These are phyloP conservation scores for Stenogyne calaminthoides DNA, from an alignment of 305 asterid species.

Conservation along the genomic window DNA sequence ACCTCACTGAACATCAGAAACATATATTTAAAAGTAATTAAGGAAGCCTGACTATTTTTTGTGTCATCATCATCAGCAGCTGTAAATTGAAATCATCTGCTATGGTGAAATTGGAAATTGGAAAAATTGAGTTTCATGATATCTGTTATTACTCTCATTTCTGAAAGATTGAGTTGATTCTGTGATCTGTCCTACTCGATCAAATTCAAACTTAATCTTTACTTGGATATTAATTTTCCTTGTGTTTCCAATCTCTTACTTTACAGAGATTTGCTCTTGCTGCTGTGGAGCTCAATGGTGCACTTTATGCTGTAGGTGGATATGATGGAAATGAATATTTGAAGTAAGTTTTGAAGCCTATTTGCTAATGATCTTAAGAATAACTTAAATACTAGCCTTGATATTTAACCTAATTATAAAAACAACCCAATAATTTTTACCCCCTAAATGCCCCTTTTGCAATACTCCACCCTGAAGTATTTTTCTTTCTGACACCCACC, in stretches of 20 bases:
- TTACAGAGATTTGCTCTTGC: constrained; percentile 74
- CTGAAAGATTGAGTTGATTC: background rate
- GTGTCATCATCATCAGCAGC: background rate
- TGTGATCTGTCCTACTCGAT: background rate
- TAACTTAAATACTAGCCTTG: background rate
- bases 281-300: constrained; percentile 77
- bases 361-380: background rate
- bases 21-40: background rate
- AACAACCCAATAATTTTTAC: background rate
- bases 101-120: background rate
- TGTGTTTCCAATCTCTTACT: constrained; percentile 16
- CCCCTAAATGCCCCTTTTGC: background rate
- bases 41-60: background rate
- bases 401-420: background rate
- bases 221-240: background rate
- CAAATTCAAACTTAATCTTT: background rate
- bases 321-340: constrained; percentile 63
- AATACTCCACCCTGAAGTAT: background rate
- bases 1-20: background rate
- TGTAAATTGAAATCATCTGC: constrained; percentile 14
- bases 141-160: constrained; percentile 9
- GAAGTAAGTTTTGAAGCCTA: constrained; percentile 50
- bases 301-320: constrained; percentile 82
- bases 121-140: background rate
- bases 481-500: background rate